Base-by-base conservation (phyloP, 495 filamentous ascomycete genomes). In the Hamigera avellanea region DNA sequence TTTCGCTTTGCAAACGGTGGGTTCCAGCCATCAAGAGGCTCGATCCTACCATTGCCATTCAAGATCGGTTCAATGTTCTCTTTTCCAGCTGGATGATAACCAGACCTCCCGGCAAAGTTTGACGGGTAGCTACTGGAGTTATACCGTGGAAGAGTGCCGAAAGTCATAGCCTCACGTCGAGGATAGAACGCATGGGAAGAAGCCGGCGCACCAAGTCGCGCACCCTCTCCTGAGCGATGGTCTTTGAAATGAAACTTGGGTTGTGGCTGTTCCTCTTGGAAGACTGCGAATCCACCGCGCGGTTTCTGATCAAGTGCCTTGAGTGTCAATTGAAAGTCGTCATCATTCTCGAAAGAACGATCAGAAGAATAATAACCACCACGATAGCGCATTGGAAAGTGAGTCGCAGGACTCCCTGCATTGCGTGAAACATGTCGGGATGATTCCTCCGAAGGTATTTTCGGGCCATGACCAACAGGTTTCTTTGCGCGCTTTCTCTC, bases 31-130 rank as follows among this genome's bases (percentile, higher is more conserved):
- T 45, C 40, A 19, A 45, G 23, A 25, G 46, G 35, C 12, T 57
- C 60, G 15, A 64, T 48, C n/a, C 51, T 49, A 14, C 52, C 58
- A 17, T 54, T 46, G 16, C 35, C 19, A 32, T 61, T 48, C 30
- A 68, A 21, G 19, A 61, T 54, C 10, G 64, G 66, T 37, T 65
- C 61, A n/a, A 67, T 45, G 42, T 69, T 71, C 36, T 71, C 66
- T 29, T 67, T 66, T 14, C 53, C 51, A 8, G 26, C 23, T 0
- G 35, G 10, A 14, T 39, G 10, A 14, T 32, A 34, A 16, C 35
- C 25, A 31, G 26, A 14, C 14, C 15, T 36, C 33, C 36, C 41
- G 17, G 21, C 5, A 6, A 40, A 21, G 14, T 32, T 44, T 10
- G 42, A 42, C 8, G 32, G 30, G 36, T 48, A 41, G 14, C 19